These are phyloP conservation scores for Malus hybrid DNA, from an alignment of 331 rosid species.

Conservation along the genomic window DNA sequence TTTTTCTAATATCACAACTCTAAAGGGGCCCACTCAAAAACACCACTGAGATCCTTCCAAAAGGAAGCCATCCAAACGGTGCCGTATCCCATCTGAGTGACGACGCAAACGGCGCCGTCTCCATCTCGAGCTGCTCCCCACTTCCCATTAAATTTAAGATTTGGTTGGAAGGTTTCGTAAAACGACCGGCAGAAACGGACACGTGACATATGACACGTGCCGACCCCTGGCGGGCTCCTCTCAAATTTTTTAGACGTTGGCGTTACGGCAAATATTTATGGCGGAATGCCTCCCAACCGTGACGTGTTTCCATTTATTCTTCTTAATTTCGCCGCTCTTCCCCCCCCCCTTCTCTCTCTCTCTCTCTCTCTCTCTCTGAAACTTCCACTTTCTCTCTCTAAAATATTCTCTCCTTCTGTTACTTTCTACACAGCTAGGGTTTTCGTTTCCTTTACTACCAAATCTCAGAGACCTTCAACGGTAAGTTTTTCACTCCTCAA, in stretches of 20 bases:
- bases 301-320: constrained; percentile 48
- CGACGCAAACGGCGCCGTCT: constrained; percentile 18
- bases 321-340: constrained; percentile 46
- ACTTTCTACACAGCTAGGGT: constrained; percentile 52
- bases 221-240: neutral
- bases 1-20: too few relatives aligned
- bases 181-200: constrained; percentile 13
- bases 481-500: constrained; percentile 27
- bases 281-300: constrained; percentile 21
- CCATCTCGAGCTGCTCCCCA: neutral
- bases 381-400: neutral
- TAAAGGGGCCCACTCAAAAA: neutral
- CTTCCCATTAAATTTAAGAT: constrained; percentile 41
- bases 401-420: constrained; percentile 17
- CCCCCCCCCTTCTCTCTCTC: constrained; percentile 12
- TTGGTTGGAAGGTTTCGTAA: constrained; percentile 33
- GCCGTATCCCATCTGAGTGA: neutral
- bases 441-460: constrained; percentile 52
- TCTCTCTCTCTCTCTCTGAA: constrained; percentile 15
- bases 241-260: constrained; percentile 28
- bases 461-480: constrained; percentile 22
- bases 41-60: neutral
- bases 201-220: constrained; percentile 41
- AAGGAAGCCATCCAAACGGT: neutral
- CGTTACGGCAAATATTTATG: constrained; percentile 31